Base-by-base conservation (phyloP, 2,329 filamentous ascomycete species). In the Fusarium pininemorale region DNA sequence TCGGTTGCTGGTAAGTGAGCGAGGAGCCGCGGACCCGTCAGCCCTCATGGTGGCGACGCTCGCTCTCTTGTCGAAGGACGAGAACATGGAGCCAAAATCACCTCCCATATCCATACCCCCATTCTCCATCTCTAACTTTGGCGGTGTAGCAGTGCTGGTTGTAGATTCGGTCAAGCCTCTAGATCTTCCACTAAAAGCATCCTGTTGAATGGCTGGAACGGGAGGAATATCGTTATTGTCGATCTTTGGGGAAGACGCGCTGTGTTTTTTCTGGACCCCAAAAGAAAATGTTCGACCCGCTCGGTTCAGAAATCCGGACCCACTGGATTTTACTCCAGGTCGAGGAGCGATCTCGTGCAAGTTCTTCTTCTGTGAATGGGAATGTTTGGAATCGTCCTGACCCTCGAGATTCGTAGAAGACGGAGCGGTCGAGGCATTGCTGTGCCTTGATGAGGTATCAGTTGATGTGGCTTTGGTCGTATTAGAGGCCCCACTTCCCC, bases 371-470 rank as follows among this genome's bases (percentile, higher is more conserved):
- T 78, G 77, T 56, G 79, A 71, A 65, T 80, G 77, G 39, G 80
- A 70, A 66, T 81, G 76, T 45, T 77, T 75, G 37, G 79, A 77
- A 26, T 82, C 81, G 54, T 80, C 78, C 28, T 77, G 72, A 30
- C 75, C 72, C 44, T 72, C 74, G 39, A 81, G 71, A 55, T 84
- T 88, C 58, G 88, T 85, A 7, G 89, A 90, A 7, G 89, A 91
- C 18, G 89, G 88, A 41, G 89, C 84, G 42, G 89, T 90, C n/a
- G 89, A 90, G 59, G 85, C 87, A 80, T 89, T 89, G 80, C 89
- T 90, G 79, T 90, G 87, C 77, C 89, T 87, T 56, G 89, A 91
- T 39, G 89, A 90, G 75, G 87, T 88, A 80, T 90, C 89, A 73
- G 86, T 88, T 60, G 88, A 90, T 57, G 85, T 85, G 68, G 87